Conservation (phyloP, 768 basidiomycete genomes). For the Boletus rubropictus region DNA sequence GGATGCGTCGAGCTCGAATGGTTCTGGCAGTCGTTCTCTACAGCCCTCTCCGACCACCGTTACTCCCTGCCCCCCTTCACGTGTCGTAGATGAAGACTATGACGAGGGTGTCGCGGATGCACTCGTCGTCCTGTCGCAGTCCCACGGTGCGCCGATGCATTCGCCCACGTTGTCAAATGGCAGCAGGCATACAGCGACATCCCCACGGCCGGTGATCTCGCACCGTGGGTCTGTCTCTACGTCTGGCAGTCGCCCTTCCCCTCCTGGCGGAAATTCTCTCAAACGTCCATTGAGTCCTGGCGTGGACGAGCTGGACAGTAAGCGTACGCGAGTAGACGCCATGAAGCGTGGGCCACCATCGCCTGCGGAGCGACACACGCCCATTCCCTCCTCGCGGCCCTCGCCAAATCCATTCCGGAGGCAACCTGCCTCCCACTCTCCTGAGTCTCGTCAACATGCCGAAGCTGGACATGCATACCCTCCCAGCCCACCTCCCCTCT, state of each 20-base stretch:
- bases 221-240: slow-evolving; percentile 69
- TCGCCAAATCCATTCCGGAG: slow-evolving; percentile 72
- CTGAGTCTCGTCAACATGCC: slow-evolving; percentile 50
- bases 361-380: slow-evolving; percentile 47
- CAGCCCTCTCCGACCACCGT: slow-evolving; percentile 69
- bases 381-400: slow-evolving; percentile 54
- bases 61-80: slow-evolving; percentile 53
- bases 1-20: slow-evolving; percentile 61
- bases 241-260: slow-evolving; percentile 58
- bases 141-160: slow-evolving; percentile 33
- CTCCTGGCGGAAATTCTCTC: slow-evolving; percentile 44
- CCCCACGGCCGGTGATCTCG: slow-evolving; percentile 40
- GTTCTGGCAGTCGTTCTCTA: slow-evolving; percentile 55
- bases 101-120: slow-evolving; percentile 89
- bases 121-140: slow-evolving; percentile 62
- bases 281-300: slow-evolving; percentile 70
- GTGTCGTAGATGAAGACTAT: slow-evolving; percentile 86
- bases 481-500: slow-evolving; percentile 48
- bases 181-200: slow-evolving; percentile 46
- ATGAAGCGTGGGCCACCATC: slow-evolving; percentile 50
- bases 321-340: slow-evolving; percentile 58
- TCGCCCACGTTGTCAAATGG: slow-evolving; percentile 57
- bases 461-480: slow-evolving; percentile 34
- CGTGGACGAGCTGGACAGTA: slow-evolving; percentile 53
- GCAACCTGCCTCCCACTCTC: slow-evolving; percentile 64